phyloP scores from a whole-genome alignment of 2,329 filamentous ascomycete species.

The Exophiala sp. region DNA sequence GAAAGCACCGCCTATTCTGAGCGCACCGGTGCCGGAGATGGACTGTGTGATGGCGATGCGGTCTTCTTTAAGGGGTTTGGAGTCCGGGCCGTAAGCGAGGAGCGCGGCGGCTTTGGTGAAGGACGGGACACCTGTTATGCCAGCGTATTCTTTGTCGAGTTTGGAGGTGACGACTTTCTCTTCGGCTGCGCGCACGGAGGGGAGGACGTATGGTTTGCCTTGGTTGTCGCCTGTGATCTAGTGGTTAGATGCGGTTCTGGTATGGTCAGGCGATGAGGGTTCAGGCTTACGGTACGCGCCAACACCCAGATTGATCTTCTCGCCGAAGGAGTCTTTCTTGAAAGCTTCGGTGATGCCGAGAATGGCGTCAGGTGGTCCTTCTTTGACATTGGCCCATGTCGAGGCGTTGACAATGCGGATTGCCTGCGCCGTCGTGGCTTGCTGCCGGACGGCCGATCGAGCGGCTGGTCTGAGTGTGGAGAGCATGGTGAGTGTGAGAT shows the following conservation, averaged over 20 bases:
- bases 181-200: constrained; percentile 86
- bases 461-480: constrained; percentile 46
- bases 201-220: constrained; percentile 96
- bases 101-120: constrained; percentile 90
- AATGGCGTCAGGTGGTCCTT: constrained; percentile 73
- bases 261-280: neutral
- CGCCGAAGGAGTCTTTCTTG: constrained; percentile 88
- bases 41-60: constrained; percentile 92
- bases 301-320: constrained; percentile 99
- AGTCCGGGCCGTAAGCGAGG: constrained; percentile 84
- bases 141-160: constrained; percentile 57
- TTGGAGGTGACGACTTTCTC: constrained; percentile 73
- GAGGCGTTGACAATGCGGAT: constrained; percentile 61
- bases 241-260: neutral
- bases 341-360: constrained; percentile 85
- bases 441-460: constrained; percentile 36
- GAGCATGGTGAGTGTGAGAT: constrained; percentile 38
- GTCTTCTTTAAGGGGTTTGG: constrained; percentile 66
- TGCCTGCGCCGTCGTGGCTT: constrained; percentile 30
- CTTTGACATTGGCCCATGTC: constrained; percentile 84
- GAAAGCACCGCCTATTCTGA: constrained; percentile 93
- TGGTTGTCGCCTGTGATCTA: constrained; percentile 65
- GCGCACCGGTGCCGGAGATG: constrained; percentile 94
- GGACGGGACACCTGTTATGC: constrained; percentile 90
- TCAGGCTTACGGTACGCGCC: constrained; percentile 75